Evolutionary conservation across 768 basidiomycete species (phyloP).

Genomic region (Tylopilus vinaceipallidus): DNA sequence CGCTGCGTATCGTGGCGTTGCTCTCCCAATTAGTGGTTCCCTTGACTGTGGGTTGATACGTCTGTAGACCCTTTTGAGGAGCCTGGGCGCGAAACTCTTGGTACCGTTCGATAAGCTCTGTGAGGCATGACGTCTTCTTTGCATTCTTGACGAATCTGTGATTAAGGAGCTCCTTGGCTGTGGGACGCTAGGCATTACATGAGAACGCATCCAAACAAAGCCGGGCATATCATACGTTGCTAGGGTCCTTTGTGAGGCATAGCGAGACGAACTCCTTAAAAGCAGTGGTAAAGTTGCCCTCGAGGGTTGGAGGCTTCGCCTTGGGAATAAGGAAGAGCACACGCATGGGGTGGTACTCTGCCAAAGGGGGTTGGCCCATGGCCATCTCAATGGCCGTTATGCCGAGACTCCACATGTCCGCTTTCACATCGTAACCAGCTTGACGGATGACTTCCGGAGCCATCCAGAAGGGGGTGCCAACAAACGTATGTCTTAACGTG

Average conservation of each 20-base stretch:
- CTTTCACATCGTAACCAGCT: conserved; percentile 93
- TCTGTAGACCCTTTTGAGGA: conserved; percentile 53
- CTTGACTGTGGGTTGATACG: conserved; percentile 55
- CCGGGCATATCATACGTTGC: conserved; percentile 47
- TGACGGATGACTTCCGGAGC: conserved; percentile 98
- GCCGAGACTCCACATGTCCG: conserved; percentile 97
- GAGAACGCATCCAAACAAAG: conserved; percentile 1
- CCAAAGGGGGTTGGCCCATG: conserved; percentile 92
- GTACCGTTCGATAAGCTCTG: conserved; percentile 85
- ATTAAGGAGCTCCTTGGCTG: conserved; percentile 88
- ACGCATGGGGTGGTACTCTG: conserved; percentile 98
- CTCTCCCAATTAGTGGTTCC: conserved; percentile 66
- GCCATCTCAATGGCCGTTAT: conserved; percentile 99
- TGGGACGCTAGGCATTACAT: conserved; percentile 64
- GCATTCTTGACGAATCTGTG: conserved; percentile 91
- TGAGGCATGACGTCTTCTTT: conserved; percentile 77
- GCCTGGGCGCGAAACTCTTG: conserved; percentile 71
- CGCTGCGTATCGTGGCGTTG: conserved; percentile 78
- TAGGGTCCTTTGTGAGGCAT: conserved; percentile 93
- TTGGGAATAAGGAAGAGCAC: conserved; percentile 98
- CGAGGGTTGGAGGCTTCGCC: conserved; percentile 87
- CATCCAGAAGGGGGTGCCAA: conserved; percentile 98
- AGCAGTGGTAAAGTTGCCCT: conserved; percentile 76
- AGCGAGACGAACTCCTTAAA: conserved; percentile 93
- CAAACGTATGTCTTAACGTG: conserved; percentile 94